These are phyloP conservation scores for Fimicolochytrium jonesii DNA, from an alignment of 192 early-diverging fungal species.

Conservation along the genomic window DNA sequence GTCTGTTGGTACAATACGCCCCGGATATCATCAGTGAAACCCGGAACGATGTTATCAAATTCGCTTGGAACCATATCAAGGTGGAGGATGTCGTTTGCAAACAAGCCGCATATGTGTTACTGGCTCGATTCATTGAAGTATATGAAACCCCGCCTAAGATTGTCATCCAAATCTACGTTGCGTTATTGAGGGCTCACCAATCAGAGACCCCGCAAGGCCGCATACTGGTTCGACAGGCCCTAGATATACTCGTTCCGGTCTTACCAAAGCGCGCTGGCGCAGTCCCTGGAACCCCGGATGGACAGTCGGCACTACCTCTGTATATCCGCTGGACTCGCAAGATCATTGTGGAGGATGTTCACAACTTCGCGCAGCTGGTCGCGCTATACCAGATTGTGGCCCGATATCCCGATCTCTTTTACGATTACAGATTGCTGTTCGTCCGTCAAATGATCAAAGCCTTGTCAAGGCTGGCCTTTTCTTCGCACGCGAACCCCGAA, in stretches of 20 bases:
- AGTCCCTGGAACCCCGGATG: conserved; percentile 6
- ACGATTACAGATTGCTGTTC: conserved; percentile 83
- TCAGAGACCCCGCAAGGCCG: conserved; percentile 64
- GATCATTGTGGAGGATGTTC: conserved; percentile 90
- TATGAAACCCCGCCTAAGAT: conserved; percentile 90
- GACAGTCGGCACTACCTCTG: conserved; percentile 49
- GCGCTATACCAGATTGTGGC: conserved; percentile 90
- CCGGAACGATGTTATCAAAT: conserved; percentile 89
- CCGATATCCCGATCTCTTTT: conserved; percentile 85
- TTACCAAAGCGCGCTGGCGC: conserved; percentile 72
- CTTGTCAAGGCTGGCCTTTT: conserved; percentile 80
- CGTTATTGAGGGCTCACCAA: conserved; percentile 84
- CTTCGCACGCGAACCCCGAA: conserved; percentile 80
- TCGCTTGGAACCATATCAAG: conserved; percentile 80
- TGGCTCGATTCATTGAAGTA: conserved; percentile 87
- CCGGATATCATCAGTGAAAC: conserved; percentile 70
- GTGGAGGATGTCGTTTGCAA: conserved; percentile 92
- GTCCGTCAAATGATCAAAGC: conserved; percentile 82
- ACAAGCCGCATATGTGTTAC: conserved; percentile 90
- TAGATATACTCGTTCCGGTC: conserved; percentile 90
- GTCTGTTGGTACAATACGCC: conserved; percentile 79
- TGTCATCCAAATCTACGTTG: conserved; percentile 80
- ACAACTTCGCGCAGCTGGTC: conserved; percentile 76
- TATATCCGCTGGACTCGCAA: conserved; percentile 88
- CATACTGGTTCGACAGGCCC: conserved; percentile 84